A percentile compares a stretch with the other conserved stretches of the same genome.
Conservation (phyloP, 2,329 filamentous ascomycete genomes). For the Xylariaceae sp. region DNA sequence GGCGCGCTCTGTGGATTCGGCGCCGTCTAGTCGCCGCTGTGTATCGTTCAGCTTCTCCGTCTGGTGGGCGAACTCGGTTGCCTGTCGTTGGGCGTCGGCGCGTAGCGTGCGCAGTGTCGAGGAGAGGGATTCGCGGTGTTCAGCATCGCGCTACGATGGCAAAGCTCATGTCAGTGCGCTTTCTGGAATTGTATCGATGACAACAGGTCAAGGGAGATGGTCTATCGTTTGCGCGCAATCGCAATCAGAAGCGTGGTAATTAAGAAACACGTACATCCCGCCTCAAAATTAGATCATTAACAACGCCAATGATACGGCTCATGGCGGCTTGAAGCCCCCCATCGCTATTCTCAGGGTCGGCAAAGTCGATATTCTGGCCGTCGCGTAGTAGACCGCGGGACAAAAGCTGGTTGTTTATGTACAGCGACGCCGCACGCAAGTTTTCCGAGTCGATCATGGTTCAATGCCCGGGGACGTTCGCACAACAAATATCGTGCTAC, state of each 20-base stretch:
- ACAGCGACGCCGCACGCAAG: constrained; percentile 70
- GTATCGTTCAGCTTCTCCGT: constrained; percentile 61
- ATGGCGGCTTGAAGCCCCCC: constrained; percentile 70
- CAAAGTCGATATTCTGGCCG: constrained; percentile 83
- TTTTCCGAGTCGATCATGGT: constrained; percentile 62
- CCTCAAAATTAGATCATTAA: constrained; percentile 90
- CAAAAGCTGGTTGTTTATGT: constrained; percentile 75
- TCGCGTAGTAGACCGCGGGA: constrained; percentile 70
- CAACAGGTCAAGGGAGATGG: no score
- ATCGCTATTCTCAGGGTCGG: constrained; percentile 69
- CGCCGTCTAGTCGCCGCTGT: constrained; percentile 61
- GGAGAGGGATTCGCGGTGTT: constrained; percentile 84
- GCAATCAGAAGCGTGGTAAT: no score
- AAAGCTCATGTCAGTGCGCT: background rate
- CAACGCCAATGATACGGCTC: constrained; percentile 86
- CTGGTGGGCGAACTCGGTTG: constrained; percentile 69
- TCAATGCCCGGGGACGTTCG: background rate
- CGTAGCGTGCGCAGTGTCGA: constrained; percentile 78
- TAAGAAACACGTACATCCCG: constrained; percentile 72
- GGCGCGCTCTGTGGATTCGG: constrained; percentile 74
- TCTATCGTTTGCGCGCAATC: no score
- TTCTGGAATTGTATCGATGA: background rate
- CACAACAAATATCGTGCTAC: no score
- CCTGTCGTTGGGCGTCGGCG: constrained; percentile 75
- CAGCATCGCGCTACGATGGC: constrained; percentile 77